Conservation (phyloP, 495 filamentous ascomycete genomes). For the Evernia prunastri region DNA sequence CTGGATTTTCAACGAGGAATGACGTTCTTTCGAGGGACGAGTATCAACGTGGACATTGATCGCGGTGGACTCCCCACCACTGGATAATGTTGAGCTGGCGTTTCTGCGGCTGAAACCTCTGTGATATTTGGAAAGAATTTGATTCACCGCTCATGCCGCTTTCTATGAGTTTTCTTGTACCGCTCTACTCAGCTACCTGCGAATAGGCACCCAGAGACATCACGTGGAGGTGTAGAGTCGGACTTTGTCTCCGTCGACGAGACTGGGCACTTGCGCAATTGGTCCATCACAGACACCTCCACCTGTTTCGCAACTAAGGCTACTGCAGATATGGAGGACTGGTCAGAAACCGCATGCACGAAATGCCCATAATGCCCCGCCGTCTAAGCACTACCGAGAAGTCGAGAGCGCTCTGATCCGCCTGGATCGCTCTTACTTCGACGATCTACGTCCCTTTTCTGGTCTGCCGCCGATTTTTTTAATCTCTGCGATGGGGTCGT, state of each 20-base stretch:
- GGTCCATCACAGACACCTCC: conserved; percentile 9
- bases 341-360: conserved; percentile 3
- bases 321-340: conserved; percentile 7
- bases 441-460: not conserved
- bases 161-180: too few relatives aligned
- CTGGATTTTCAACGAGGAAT: too few relatives aligned
- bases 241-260: conserved; percentile 8
- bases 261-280: conserved; percentile 5
- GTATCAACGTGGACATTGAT: too few relatives aligned
- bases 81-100: too few relatives aligned
- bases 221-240: conserved; percentile 13
- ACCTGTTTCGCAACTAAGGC: conserved; percentile 9
- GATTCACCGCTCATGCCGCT: too few relatives aligned
- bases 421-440: not conserved
- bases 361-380: not conserved
- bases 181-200: conserved; percentile 15
- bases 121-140: too few relatives aligned
- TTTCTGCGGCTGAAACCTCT: too few relatives aligned
- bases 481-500: not conserved
- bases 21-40: too few relatives aligned
- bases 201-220: conserved; percentile 10
- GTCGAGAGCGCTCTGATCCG: not conserved
- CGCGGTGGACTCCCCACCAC: too few relatives aligned
- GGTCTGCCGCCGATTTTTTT: not conserved
- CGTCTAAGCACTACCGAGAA: not conserved